phyloP scores from a whole-genome alignment of 345 rosid genomes.

The Fremontodendron californicum region DNA sequence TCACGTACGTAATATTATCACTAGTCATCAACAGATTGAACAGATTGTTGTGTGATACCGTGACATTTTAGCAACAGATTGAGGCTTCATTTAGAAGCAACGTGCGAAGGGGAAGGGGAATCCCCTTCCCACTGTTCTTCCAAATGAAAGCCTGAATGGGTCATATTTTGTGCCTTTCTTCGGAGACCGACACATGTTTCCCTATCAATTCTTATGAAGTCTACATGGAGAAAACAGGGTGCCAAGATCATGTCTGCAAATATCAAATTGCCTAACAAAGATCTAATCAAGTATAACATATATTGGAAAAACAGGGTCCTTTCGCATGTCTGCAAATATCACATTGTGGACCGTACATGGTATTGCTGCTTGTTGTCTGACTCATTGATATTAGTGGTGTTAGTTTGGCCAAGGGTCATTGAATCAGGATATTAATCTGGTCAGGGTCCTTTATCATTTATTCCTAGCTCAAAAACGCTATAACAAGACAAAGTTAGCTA shows the following conservation, averaged over 20 bases:
- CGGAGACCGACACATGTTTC: neutral
- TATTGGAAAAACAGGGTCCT: neutral
- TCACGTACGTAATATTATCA: neutral
- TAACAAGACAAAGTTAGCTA: neutral
- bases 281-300: neutral
- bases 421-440: constrained; percentile 2
- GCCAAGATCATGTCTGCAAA: neutral
- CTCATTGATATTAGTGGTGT: neutral
- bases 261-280: neutral
- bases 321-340: neutral
- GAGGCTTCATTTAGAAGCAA: neutral
- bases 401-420: neutral
- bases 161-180: neutral
- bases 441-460: neutral
- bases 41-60: neutral
- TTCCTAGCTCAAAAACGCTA: neutral
- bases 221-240: neutral
- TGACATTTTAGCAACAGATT: neutral
- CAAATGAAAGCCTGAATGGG: neutral
- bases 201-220: neutral
- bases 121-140: too few species aligned
- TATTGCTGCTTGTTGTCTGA: neutral
- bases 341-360: neutral
- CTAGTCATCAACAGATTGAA: neutral
- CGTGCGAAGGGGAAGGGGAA: neutral